These are phyloP conservation scores for Macadamia integrifolia DNA, from an alignment of 164 flowering plant species.

Conservation along the genomic window DNA sequence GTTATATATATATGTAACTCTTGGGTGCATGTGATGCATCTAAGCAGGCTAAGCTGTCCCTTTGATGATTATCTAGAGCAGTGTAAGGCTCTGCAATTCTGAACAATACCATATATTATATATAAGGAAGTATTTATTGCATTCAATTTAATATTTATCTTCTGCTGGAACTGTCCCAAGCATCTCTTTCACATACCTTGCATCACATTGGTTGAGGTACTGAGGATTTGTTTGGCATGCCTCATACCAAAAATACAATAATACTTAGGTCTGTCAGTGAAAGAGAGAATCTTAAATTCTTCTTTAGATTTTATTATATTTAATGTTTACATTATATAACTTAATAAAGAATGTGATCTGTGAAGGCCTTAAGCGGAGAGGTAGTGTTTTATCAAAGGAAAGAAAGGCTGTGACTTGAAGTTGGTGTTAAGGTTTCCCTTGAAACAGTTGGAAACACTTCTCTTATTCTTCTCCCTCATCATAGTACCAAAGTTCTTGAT, in stretches of 20 bases:
- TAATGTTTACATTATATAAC: conserved; percentile 18
- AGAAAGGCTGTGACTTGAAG: conserved; percentile 4
- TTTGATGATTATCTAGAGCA: conserved; percentile 23
- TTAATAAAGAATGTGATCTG: conserved; percentile 27
- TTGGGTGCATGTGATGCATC: conserved; percentile 18
- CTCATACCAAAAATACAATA: conserved; percentile 14
- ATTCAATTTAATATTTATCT: conserved; percentile 8
- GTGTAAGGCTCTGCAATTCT: conserved; percentile 10
- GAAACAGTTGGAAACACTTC: conserved; percentile 1
- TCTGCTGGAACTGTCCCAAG: conserved; percentile 21
- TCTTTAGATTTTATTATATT: conserved; percentile 7
- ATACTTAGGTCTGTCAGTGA: conserved; percentile 13
- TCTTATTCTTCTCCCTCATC: conserved; percentile 3
- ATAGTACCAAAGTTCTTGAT: conserved; percentile 7
- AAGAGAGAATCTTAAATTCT: conserved; percentile 24
- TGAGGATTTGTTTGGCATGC: conserved; percentile 37
- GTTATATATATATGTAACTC: conserved; percentile 7
- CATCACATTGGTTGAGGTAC: conserved; percentile 23
- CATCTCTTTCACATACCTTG: conserved; percentile 28
- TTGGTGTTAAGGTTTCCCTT: conserved; percentile 9
- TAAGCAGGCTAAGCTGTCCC: conserved; percentile 14
- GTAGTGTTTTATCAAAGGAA: conserved; percentile 13
- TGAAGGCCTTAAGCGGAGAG: conserved; percentile 5
- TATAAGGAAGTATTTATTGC: neutral
- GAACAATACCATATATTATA: conserved; percentile 3